phyloP scores from a whole-genome alignment of 306 rosid genomes.

The Canavalia ensiformis region DNA sequence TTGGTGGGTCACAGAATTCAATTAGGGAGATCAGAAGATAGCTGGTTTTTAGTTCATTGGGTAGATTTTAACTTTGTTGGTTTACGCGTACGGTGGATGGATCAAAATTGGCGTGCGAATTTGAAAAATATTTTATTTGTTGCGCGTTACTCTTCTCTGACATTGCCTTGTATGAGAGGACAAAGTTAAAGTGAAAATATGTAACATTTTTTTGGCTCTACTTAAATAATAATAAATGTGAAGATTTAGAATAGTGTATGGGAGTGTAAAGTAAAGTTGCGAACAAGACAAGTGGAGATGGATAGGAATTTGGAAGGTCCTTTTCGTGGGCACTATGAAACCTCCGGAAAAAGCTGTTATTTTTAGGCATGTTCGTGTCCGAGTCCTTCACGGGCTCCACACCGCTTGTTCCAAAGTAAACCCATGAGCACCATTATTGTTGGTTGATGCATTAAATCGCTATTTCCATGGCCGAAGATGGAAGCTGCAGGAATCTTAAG shows the following conservation, averaged over 20 bases:
- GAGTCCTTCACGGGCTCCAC: conserved; percentile 52
- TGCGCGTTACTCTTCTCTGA: not conserved
- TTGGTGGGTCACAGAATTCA: conserved; percentile 25
- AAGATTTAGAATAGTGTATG: not conserved
- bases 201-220: not conserved
- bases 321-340: conserved; percentile 43
- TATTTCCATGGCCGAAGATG: conserved; percentile 40
- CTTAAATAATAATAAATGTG: not conserved
- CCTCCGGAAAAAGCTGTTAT: conserved; percentile 35
- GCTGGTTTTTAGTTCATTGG: not conserved
- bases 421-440: conserved; percentile 21
- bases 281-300: conserved; percentile 25
- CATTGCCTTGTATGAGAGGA: not conserved
- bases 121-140: not conserved
- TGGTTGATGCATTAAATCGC: conserved; percentile 2
- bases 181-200: not conserved
- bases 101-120: not conserved
- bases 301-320: conserved; percentile 36
- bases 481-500: conserved; percentile 44
- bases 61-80: not conserved
- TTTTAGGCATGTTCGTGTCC: conserved; percentile 41
- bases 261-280: conserved; percentile 8
- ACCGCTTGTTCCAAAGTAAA: conserved; percentile 24
- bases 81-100: conserved; percentile 35
- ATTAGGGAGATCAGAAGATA: not conserved